A percentile compares a stretch with the other conserved stretches of the same genome.
These are phyloP conservation scores for Claviceps monticola DNA, from an alignment of 2,329 filamentous ascomycete species.

Conservation along the genomic window DNA sequence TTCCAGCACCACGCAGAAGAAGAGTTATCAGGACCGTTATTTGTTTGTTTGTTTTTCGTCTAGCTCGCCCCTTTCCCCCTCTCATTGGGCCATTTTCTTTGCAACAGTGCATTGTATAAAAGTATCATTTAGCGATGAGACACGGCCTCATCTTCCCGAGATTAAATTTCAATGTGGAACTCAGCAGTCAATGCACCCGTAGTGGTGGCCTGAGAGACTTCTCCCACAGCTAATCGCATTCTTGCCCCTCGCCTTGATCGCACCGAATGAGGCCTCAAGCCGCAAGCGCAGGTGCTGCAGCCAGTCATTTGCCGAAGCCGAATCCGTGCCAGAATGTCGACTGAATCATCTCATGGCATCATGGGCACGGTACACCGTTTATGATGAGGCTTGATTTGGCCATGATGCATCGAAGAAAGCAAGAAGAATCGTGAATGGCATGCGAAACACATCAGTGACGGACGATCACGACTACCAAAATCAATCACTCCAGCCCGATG, in stretches of 20 bases:
- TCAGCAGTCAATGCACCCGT: conserved; percentile 29
- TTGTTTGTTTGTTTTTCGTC: background rate
- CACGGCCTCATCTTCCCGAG: background rate
- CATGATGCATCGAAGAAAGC: too few species aligned
- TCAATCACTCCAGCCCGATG: conserved; percentile 32
- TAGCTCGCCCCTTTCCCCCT: background rate
- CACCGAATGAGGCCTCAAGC: conserved; percentile 26
- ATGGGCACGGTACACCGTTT: background rate
- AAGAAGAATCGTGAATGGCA: background rate
- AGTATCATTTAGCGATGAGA: background rate
- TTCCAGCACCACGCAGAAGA: background rate
- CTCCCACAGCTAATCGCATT: conserved; percentile 28
- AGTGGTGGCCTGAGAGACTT: conserved; percentile 30
- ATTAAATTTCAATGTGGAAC: conserved; percentile 5
- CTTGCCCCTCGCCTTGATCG: conserved; percentile 34
- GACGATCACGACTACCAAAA: conserved; percentile 17
- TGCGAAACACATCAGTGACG: background rate
- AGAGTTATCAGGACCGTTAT: too few species aligned
- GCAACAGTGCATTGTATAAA: background rate
- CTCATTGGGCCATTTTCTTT: background rate
- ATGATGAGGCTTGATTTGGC: too few species aligned
- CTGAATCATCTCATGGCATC: background rate
- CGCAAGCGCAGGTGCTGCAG: conserved; percentile 26
- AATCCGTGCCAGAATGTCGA: background rate
- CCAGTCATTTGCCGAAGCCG: conserved; percentile 21